phyloP scores from a whole-genome alignment of 2,329 filamentous ascomycete species.

The Xylariaceae sp. region DNA sequence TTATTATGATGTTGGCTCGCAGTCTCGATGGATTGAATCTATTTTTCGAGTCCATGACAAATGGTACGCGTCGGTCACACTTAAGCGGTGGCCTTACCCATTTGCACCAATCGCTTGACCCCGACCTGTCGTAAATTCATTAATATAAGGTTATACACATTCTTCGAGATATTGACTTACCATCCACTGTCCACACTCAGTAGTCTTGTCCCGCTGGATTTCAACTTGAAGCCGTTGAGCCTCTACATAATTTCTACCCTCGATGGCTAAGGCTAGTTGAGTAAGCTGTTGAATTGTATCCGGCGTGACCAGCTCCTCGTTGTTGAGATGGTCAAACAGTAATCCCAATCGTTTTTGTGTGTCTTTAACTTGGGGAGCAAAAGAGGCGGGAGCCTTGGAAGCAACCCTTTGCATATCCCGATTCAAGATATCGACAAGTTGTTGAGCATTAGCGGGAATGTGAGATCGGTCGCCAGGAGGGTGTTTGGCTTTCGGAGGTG shows the following conservation, averaged over 20 bases:
- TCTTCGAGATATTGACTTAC: conserved; percentile 46
- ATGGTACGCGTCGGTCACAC: not conserved
- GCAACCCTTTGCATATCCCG: conserved; percentile 88
- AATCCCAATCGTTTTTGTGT: conserved; percentile 89
- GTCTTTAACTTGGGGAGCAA: conserved; percentile 85
- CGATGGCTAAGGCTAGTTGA: conserved; percentile 62
- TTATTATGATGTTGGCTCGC: not conserved
- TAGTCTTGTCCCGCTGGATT: conserved; percentile 70
- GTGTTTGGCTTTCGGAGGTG: conserved; percentile 60
- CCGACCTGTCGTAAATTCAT: conserved; percentile 58
- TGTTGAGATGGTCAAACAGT: conserved; percentile 96
- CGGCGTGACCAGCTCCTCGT: conserved; percentile 80
- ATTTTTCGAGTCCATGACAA: not conserved
- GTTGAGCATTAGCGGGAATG: conserved; percentile 72
- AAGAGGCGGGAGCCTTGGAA: conserved; percentile 76
- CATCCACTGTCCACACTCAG: conserved; percentile 85
- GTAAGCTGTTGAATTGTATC: conserved; percentile 68
- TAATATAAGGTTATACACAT: conserved; percentile 2
- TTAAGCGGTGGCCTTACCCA: conserved; percentile 65
- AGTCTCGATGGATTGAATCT: too few species aligned
- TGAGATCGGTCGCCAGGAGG: conserved; percentile 86
- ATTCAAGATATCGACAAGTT: conserved; percentile 75
- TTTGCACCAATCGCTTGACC: conserved; percentile 71
- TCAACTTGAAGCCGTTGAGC: conserved; percentile 69
- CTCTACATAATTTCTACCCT: conserved; percentile 63